Conservation (phyloP, 1,139 yeast genomes). For the Yamadazyma mexicana region DNA sequence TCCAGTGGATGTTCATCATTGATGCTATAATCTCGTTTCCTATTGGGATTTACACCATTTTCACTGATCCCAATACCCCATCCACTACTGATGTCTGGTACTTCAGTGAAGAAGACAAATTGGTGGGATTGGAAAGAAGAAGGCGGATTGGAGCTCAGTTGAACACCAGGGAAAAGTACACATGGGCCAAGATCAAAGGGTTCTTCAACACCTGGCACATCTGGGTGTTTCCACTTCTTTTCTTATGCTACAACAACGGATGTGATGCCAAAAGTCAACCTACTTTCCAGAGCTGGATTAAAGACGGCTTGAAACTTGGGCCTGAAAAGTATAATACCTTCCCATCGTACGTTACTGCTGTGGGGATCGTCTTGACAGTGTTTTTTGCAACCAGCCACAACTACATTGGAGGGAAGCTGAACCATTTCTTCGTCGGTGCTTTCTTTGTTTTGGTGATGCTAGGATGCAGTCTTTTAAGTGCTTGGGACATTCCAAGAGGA, state of each 20-base stretch:
- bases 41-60: constrained; percentile 35
- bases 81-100: constrained; percentile 40
- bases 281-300: constrained; percentile 56
- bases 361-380: constrained; percentile 43
- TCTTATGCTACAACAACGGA: constrained; percentile 50
- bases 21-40: constrained; percentile 40
- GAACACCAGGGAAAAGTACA: constrained; percentile 43
- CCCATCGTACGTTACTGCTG: constrained; percentile 48
- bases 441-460: constrained; percentile 38
- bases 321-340: constrained; percentile 45
- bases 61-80: constrained; percentile 40
- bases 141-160: constrained; percentile 47
- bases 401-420: constrained; percentile 42
- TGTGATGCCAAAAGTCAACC: constrained; percentile 46
- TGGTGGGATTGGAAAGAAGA: constrained; percentile 41
- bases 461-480: constrained; percentile 44
- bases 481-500: constrained; percentile 48
- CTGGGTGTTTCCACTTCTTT: constrained; percentile 48
- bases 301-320: constrained; percentile 36
- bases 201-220: constrained; percentile 52
- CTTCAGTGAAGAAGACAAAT: constrained; percentile 32
- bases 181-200: constrained; percentile 37
- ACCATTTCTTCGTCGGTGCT: constrained; percentile 33
- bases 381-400: constrained; percentile 43
- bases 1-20: constrained; percentile 41